A percentile compares a stretch with the other conserved stretches of the same genome.
phyloP scores from a whole-genome alignment of 2,329 filamentous ascomycete species.

The Didymella sp. region DNA sequence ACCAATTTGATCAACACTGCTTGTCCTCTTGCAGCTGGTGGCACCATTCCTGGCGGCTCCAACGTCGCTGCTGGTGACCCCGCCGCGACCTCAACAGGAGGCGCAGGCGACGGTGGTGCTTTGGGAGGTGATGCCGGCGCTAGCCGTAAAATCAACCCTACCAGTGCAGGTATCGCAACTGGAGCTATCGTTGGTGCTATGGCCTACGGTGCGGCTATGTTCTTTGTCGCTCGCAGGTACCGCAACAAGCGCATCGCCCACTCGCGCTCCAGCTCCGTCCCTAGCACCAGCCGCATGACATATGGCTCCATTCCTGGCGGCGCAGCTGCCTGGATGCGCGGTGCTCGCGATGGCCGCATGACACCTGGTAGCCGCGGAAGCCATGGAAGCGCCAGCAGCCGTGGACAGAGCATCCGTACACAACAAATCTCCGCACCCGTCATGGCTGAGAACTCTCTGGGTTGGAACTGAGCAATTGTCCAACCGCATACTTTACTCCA shows the following conservation, averaged over 20 bases:
- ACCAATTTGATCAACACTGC: slow-evolving; percentile 84
- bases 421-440: slow-evolving; percentile 87
- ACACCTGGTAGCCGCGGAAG: slow-evolving; percentile 53
- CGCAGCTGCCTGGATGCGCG: slow-evolving; percentile 58
- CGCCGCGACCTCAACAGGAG: slow-evolving; percentile 39
- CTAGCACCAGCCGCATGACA: slow-evolving; percentile 67
- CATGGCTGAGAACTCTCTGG: slow-evolving; percentile 91
- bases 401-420: slow-evolving; percentile 68
- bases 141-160: slow-evolving; percentile 66
- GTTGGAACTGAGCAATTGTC: slow-evolving; percentile 76
- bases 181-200: slow-evolving; percentile 80
- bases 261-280: slow-evolving; percentile 77
- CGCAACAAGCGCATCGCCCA: slow-evolving; percentile 83
- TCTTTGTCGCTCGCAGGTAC: slow-evolving; percentile 88
- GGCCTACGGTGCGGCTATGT: slow-evolving; percentile 94
- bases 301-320: slow-evolving; percentile 50
- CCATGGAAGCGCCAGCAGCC: slow-evolving; percentile 63
- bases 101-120: slow-evolving; percentile 57
- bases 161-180: slow-evolving; percentile 73
- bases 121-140: slow-evolving; percentile 59
- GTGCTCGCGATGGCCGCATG: slow-evolving; percentile 50
- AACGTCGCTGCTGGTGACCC: slow-evolving; percentile 53
- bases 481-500: neutral
- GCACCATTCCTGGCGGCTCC: slow-evolving; percentile 47
- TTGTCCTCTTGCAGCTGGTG: slow-evolving; percentile 70